Evolutionary conservation across 2,329 filamentous ascomycete genomes (phyloP), one percentile per base, ranked within the genome.

Genomic region (Botrytis galanthina): DNA sequence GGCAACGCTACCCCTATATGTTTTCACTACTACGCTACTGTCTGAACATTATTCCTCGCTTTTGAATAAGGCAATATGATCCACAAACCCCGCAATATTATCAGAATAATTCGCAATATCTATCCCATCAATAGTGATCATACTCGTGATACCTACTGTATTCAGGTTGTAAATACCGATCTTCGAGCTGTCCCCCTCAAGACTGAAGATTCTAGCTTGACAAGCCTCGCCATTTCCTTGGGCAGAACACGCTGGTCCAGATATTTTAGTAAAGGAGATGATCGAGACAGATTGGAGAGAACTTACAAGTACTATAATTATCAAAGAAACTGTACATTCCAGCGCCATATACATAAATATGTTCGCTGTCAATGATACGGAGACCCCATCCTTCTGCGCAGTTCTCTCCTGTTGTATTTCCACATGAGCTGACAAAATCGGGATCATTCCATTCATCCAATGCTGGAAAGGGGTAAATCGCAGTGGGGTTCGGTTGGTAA

Each of bases 111-210:
- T 59, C 16, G 74, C 76, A 29, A 73, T 9, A 62, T 68, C 75
- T 22, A 18, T 64, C 4, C 78, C 76, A 60, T 75, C 67, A n/a
- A 71, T 39, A 16, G 73, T 73, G 29, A 79, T 74, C 78, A 79
- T 78, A 57, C 74, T 78, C 6, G 54, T 72, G 10, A 62, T 62
- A 3, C 78, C 78, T 0, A 79, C 74, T 3, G 78, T 79, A 60
- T 62, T 78, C 20, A 78, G 68, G 32, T 71, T 73, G 37, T 79
- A 79, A 22, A 78, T 42, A 51, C 77, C 74, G 32, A 79, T 57
- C n/a, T 75, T 71, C 14, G n/a, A 63, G 5, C 70, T 60, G 12
- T 46, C 44, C 20, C 72, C 71, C 42, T 78, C 77, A 6, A 79
- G 62, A 35, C 72, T 72, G 44, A 79, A 54, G 35, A 79, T 78